These are phyloP conservation scores for Globisporangium radiosum DNA, from an alignment of 352 stramenopile species.

Conservation along the genomic window DNA sequence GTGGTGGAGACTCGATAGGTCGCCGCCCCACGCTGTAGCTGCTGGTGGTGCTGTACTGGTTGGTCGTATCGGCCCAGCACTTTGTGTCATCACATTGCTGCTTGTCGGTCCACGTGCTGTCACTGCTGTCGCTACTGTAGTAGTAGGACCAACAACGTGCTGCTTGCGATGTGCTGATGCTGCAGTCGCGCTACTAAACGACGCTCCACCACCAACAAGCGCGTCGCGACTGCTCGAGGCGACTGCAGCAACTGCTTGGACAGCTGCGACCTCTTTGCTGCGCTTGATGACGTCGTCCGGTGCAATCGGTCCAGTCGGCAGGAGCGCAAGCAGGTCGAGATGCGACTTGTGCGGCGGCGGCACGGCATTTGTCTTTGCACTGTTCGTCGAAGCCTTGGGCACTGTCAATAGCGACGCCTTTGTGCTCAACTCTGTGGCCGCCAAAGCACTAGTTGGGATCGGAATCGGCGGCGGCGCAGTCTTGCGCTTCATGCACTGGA, in stretches of 20 bases:
- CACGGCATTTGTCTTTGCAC: slow-evolving; percentile 19
- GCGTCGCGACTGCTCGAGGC: slow-evolving; percentile 41
- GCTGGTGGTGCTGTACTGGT: slow-evolving; percentile 7
- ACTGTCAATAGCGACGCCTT: slow-evolving; percentile 10
- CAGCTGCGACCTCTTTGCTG: slow-evolving; percentile 73
- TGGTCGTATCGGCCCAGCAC: not conserved
- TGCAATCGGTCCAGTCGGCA: slow-evolving; percentile 40
- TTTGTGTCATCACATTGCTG: too few relatives aligned
- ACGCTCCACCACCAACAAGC: too few relatives aligned
- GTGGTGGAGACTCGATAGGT: slow-evolving; percentile 24
- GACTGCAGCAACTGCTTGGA: slow-evolving; percentile 65
- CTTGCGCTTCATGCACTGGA: slow-evolving; percentile 85
- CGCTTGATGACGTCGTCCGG: slow-evolving; percentile 85
- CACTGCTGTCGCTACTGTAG: too few relatives aligned
- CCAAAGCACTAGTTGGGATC: slow-evolving; percentile 25
- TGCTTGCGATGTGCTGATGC: too few relatives aligned
- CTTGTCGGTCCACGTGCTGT: too few relatives aligned
- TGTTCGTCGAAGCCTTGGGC: slow-evolving; percentile 8
- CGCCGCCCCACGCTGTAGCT: slow-evolving; percentile 14
- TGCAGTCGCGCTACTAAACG: too few relatives aligned
- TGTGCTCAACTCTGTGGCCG: slow-evolving; percentile 9
- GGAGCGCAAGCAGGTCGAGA: slow-evolving; percentile 57
- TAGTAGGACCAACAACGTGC: too few relatives aligned
- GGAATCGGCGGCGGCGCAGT: slow-evolving; percentile 64
- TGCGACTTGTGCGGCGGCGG: slow-evolving; percentile 75